Evolutionary conservation across 2,329 filamentous ascomycete genomes (phyloP), one percentile per base, ranked within the genome.

Genomic region (Pseudogymnoascus destructans): DNA sequence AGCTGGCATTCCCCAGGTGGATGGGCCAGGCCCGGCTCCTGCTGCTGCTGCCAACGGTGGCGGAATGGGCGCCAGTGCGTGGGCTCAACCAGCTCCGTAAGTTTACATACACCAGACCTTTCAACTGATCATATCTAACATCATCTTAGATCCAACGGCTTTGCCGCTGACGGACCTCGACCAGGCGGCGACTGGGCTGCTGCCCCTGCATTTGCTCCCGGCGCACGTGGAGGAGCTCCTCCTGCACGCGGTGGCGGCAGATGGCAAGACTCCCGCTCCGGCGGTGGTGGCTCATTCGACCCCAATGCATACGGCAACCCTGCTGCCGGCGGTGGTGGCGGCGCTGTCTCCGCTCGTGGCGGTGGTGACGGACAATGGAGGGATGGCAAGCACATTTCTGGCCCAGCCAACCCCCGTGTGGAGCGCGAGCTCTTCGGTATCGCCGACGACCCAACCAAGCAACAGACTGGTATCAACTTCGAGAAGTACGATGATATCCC

Each of bases 401-500:
- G 93, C 60, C 89, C 91, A 63, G 73, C 85, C 66, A 97, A 97
- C 77, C 80, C 85, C 63, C 90, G 92, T 66, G 65, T 95, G 52
- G 93, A 98, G 81, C 91, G 91, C 67, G 93, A 98, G 71, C 86
- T 98, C 57, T 98, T 96, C 72, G 93, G 93, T 69, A 78, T 86
- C 56, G 77, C 85, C 66, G 92, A 97, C 73, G 93, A 97, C 70
- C 89, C 92, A 63, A 84, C 86, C 65, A 97, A 96, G 80, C 88
- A 95, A 73, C 88, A 95, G 69, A 96, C 90, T 32, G 93, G 93
- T 74, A 97, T 98, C 86, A 98, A 98, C 82, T 98, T 98, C 72
- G 86, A 95, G 78, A 98, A 98, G 80, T 98, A 98, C 75, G 93
- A 98, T 70, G 93, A 98, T 73, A 98, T 98, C 65, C 93, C 93